Evolutionary conservation across 2,329 filamentous ascomycete genomes (phyloP).

Genomic region (Cercospora janseana): DNA sequence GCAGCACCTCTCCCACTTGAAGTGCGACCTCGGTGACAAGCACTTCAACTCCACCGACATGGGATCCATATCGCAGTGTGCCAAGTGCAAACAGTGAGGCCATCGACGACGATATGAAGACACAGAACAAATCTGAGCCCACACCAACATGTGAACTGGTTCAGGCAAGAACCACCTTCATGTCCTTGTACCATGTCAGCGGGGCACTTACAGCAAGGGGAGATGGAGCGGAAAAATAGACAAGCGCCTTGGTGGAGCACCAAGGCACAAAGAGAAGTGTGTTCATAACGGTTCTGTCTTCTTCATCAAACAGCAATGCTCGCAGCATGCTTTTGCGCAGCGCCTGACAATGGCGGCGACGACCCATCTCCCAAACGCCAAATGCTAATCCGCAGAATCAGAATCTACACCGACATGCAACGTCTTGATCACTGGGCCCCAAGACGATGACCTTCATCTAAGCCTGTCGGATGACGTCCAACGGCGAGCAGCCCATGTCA

Average conservation of each 20-base stretch:
- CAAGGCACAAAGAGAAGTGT: slow-evolving; percentile 16
- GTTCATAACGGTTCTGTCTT: background rate
- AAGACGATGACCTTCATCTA: slow-evolving; percentile 14
- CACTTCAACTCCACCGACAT: too few species aligned
- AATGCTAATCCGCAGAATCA: slow-evolving; percentile 7
- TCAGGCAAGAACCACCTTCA: too few species aligned
- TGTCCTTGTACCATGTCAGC: background rate
- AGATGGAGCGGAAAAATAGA: slow-evolving; percentile 9
- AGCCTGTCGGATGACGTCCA: slow-evolving; percentile 34
- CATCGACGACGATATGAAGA: too few species aligned
- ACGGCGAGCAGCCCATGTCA: slow-evolving; percentile 32
- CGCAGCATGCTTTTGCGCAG: slow-evolving; percentile 3
- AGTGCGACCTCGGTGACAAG: too few species aligned
- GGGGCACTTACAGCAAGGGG: background rate
- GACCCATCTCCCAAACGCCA: slow-evolving; percentile 3
- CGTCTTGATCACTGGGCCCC: too few species aligned
- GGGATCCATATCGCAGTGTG: too few species aligned
- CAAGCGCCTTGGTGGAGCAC: slow-evolving; percentile 15
- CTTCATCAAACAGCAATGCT: slow-evolving; percentile 2
- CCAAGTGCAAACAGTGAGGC: too few species aligned
- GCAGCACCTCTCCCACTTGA: too few species aligned
- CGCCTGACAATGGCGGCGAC: slow-evolving; percentile 7
- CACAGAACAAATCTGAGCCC: too few species aligned
- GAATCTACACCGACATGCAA: slow-evolving; percentile 12
- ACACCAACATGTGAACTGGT: too few species aligned